These are phyloP conservation scores for Hysterium pulicare DNA, from an alignment of 2,329 filamentous ascomycete genomes.

Conservation along the genomic window DNA sequence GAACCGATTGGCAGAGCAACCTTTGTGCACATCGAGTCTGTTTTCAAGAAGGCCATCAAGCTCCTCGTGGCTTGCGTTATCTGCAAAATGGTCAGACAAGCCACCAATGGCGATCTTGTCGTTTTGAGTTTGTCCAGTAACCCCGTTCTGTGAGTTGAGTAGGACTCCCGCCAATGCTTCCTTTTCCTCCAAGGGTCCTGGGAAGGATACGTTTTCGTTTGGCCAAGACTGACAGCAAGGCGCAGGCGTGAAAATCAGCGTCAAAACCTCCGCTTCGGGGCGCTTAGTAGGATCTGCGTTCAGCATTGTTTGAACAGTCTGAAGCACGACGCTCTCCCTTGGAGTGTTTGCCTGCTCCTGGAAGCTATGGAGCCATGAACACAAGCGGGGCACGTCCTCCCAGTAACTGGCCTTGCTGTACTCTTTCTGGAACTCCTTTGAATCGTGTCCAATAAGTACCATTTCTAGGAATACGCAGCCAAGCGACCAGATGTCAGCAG, in stretches of 20 bases:
- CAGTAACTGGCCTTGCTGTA: conserved; percentile 34
- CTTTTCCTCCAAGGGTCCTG: conserved; percentile 31
- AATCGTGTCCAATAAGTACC: conserved; percentile 49
- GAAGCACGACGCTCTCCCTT: conserved; percentile 22
- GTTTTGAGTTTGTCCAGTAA: too few species aligned
- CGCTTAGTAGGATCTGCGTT: conserved; percentile 24
- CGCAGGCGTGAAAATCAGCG: conserved; percentile 32
- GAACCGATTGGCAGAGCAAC: too few species aligned
- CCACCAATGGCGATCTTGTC: too few species aligned
- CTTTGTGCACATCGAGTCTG: too few species aligned
- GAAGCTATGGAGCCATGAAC: conserved; percentile 23
- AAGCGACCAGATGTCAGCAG: conserved; percentile 85
- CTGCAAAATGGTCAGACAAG: too few species aligned
- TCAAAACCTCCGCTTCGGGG: conserved; percentile 28
- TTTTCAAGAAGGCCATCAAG: background rate
- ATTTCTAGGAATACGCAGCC: conserved; percentile 97
- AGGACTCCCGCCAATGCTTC: conserved; percentile 22
- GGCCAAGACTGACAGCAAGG: conserved; percentile 37
- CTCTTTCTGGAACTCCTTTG: conserved; percentile 22
- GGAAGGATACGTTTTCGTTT: conserved; percentile 30
- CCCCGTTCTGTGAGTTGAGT: conserved; percentile 14
- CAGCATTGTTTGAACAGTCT: conserved; percentile 32
- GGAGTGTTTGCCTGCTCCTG: conserved; percentile 14
- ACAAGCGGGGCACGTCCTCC: conserved; percentile 30
- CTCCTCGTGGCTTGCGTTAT: too few species aligned